A percentile compares a stretch with the other conserved stretches of the same genome.
phyloP scores from a whole-genome alignment of 2,329 filamentous ascomycete genomes.

The Fusarium praegraminearum region DNA sequence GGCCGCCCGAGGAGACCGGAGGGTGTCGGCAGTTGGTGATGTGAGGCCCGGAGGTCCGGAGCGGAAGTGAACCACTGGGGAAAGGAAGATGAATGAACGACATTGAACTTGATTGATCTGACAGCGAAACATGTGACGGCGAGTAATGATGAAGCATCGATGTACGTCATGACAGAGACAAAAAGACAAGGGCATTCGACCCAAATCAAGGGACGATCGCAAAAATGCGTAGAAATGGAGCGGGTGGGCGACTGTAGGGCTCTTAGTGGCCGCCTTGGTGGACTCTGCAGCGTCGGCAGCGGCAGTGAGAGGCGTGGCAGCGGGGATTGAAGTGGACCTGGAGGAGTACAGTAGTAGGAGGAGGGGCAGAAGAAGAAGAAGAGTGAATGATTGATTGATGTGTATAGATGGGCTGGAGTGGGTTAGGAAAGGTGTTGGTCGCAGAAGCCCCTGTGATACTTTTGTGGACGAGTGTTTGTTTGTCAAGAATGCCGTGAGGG shows the following conservation, averaged over 20 bases:
- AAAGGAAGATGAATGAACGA: not conserved
- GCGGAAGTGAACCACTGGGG: constrained; percentile 26
- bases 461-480: not conserved
- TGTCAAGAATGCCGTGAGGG: not conserved
- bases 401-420: not conserved
- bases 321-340: constrained; percentile 24
- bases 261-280: constrained; percentile 41
- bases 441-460: not conserved
- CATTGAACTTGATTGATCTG: constrained; percentile 9
- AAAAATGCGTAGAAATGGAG: constrained; percentile 39
- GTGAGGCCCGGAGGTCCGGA: constrained; percentile 31
- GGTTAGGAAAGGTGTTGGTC: not conserved
- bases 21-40: constrained; percentile 20
- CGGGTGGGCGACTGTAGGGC: constrained; percentile 41
- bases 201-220: constrained; percentile 34
- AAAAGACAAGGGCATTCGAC: constrained; percentile 13
- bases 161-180: constrained; percentile 35
- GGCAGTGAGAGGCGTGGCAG: constrained; percentile 26
- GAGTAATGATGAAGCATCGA: constrained; percentile 9
- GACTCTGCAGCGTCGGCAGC: constrained; percentile 22
- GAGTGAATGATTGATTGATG: not conserved
- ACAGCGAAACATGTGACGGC: constrained; percentile 16
- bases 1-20: constrained; percentile 19
- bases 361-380: not conserved
- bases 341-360: not conserved